Conservation (phyloP, 2,329 filamentous ascomycete species). For the Lojkania enalia region DNA sequence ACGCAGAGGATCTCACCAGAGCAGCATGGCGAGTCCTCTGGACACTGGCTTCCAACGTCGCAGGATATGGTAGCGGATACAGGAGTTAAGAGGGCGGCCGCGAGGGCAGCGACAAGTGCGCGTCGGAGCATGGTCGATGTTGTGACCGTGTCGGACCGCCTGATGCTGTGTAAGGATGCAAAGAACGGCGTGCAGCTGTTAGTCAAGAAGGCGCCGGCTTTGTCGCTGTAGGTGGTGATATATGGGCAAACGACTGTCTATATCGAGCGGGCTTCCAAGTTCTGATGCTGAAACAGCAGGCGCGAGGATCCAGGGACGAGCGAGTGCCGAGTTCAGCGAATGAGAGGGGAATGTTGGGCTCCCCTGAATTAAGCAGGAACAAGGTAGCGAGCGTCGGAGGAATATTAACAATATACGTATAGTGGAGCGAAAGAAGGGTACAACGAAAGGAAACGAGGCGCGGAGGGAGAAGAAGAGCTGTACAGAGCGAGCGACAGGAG, state of each 20-base stretch:
- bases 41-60: constrained; percentile 63
- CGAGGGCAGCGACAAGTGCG: constrained; percentile 32
- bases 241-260: constrained; percentile 6
- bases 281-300: constrained; percentile 26
- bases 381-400: constrained; percentile 30
- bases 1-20: constrained; percentile 46
- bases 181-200: constrained; percentile 33
- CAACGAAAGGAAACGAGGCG: constrained; percentile 6
- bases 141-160: constrained; percentile 12
- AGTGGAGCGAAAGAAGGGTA: constrained; percentile 11
- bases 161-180: constrained; percentile 39
- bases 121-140: constrained; percentile 31
- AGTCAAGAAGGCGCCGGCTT: constrained; percentile 13
- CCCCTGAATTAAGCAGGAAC: constrained; percentile 17
- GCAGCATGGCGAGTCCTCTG: constrained; percentile 57
- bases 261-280: constrained; percentile 10
- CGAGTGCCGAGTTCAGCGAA: constrained; percentile 13
- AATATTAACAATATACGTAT: constrained; percentile 19
- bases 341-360: constrained; percentile 15
- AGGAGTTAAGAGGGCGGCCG: constrained; percentile 29
- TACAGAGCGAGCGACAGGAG: constrained; percentile 5
- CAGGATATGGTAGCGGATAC: constrained; percentile 41
- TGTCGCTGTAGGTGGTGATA: constrained; percentile 1
- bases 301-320: constrained; percentile 15
- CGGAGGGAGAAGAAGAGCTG: constrained; percentile 5